Conservation (phyloP, 257 asterid species). For the Gentiana straminea region DNA sequence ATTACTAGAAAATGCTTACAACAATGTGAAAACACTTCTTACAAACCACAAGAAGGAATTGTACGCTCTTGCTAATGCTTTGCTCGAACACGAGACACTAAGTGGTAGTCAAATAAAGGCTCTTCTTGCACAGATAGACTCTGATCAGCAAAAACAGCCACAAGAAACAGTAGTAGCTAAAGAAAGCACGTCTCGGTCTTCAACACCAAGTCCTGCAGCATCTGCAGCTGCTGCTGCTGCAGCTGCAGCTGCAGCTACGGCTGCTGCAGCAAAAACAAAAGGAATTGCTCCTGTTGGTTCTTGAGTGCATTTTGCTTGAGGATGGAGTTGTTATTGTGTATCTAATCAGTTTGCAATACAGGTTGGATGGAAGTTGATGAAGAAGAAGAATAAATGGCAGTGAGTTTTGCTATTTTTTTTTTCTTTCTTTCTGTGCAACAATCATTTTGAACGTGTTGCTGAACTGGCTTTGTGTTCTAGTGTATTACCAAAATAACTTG, state of each 20-base stretch:
- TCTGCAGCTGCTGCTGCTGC: slow-evolving; percentile 44
- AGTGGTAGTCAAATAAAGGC: slow-evolving; percentile 64
- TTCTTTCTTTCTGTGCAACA: slow-evolving; percentile 7
- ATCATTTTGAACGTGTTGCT: too few relatives aligned
- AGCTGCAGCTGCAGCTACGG: slow-evolving; percentile 31
- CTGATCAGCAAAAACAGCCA: slow-evolving; percentile 27
- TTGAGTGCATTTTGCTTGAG: slow-evolving; percentile 10
- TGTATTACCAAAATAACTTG: too few relatives aligned
- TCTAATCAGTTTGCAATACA: slow-evolving; percentile 6
- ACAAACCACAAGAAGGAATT: slow-evolving; percentile 53
- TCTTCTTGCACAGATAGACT: slow-evolving; percentile 39
- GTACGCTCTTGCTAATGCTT: slow-evolving; percentile 73
- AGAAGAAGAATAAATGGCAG: slow-evolving; percentile 6
- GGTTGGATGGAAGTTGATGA: slow-evolving; percentile 7
- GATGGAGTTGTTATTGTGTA: slow-evolving; percentile 5
- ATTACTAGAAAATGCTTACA: slow-evolving; percentile 51
- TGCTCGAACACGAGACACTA: slow-evolving; percentile 73
- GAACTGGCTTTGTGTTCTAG: too few relatives aligned
- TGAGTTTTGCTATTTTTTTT: slow-evolving; percentile 11
- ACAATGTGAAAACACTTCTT: slow-evolving; percentile 57
- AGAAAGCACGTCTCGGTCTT: slow-evolving; percentile 28
- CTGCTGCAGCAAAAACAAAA: slow-evolving; percentile 63
- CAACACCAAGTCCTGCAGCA: slow-evolving; percentile 31
- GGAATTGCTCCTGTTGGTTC: slow-evolving; percentile 69
- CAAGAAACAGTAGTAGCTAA: slow-evolving; percentile 26